Evolutionary conservation across 257 asterid genomes (phyloP).

Genomic region (Nicotiana undulata): DNA sequence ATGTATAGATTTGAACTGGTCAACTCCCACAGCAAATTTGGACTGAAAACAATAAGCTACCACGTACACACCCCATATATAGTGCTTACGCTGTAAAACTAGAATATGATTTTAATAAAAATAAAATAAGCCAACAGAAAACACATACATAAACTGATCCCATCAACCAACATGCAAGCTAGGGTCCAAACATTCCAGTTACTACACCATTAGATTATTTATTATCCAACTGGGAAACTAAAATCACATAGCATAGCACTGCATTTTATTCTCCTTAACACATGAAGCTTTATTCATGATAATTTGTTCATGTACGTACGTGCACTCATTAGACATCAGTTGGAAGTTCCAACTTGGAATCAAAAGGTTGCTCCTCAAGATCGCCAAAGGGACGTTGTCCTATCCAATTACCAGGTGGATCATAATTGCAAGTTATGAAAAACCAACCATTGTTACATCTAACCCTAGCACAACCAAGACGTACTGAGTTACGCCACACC

Average conservation of each 20-base stretch:
- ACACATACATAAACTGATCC: neutral
- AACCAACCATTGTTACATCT: slow-evolving; percentile 28
- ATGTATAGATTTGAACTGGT: no score
- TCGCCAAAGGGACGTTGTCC: slow-evolving; percentile 14
- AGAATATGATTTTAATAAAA: neutral
- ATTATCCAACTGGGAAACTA: neutral
- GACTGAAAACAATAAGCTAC: neutral
- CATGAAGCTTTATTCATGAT: neutral
- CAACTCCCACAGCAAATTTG: no score
- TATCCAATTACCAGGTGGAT: slow-evolving; percentile 18
- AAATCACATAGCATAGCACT: neutral
- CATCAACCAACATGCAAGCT: neutral
- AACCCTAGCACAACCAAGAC: slow-evolving; percentile 39
- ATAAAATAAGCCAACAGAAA: neutral
- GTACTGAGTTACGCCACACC: slow-evolving; percentile 34
- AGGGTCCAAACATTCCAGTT: neutral
- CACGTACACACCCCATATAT: neutral
- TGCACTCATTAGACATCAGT: neutral
- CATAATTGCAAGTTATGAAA: slow-evolving; percentile 37
- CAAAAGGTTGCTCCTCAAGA: neutral
- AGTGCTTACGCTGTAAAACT: neutral
- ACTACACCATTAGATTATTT: neutral
- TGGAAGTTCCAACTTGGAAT: neutral
- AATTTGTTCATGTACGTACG: neutral
- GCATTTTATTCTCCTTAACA: neutral